Evolutionary conservation across 2,329 filamentous ascomycete genomes (phyloP).

Genomic region (Trichoderma aggressivum): DNA sequence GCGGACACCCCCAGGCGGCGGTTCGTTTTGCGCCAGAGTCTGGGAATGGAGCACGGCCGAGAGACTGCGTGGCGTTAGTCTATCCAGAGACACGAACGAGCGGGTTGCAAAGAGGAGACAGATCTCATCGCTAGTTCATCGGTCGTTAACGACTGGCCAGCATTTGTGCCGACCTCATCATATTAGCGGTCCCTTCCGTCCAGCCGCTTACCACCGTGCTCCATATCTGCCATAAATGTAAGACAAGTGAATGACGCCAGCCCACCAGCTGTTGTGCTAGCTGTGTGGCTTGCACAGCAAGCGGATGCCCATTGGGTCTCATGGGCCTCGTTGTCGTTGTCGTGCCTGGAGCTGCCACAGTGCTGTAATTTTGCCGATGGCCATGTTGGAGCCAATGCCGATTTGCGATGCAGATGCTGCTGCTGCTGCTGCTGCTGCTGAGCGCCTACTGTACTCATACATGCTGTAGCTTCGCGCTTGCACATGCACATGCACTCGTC

Average conservation of each 20-base stretch:
- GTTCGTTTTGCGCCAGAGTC: not conserved
- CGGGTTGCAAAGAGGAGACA: conserved; percentile 4
- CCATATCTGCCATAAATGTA: not conserved
- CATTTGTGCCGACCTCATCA: conserved; percentile 10
- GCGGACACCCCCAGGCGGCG: not conserved
- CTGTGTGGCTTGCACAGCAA: not conserved
- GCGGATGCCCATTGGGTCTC: not conserved
- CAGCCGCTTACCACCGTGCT: conserved; percentile 14
- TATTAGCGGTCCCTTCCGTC: conserved; percentile 19
- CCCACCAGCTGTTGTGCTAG: not conserved
- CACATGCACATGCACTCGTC: not conserved
- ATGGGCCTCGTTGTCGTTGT: not conserved
- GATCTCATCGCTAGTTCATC: conserved; percentile 17
- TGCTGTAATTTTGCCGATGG: not conserved
- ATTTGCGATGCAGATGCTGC: not conserved
- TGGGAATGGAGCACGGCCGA: conserved; percentile 1
- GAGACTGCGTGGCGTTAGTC: not conserved
- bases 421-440: not conserved
- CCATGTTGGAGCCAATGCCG: not conserved
- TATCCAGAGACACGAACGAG: conserved; percentile 18
- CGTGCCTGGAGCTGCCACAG: not conserved
- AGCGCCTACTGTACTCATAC: not conserved
- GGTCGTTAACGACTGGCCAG: conserved; percentile 16
- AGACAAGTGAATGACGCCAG: not conserved
- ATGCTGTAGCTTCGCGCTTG: not conserved